Base-by-base conservation (phyloP, 2,329 filamentous ascomycete genomes). In the Pestalotiopsis sp. region DNA sequence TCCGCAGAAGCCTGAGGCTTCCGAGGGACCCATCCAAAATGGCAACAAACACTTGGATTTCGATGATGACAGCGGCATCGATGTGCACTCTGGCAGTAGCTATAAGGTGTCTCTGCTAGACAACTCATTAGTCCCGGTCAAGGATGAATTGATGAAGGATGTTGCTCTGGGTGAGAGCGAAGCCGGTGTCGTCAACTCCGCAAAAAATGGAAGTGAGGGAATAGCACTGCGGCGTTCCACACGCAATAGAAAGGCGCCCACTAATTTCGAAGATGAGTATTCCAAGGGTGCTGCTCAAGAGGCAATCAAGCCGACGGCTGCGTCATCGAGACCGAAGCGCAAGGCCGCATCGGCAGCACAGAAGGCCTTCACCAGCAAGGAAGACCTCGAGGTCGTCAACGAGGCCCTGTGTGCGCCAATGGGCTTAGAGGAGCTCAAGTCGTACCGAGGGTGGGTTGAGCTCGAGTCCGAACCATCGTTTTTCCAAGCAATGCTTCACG, bases 391-490 rank as follows among this genome's bases (percentile, higher is more conserved):
- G 7, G 77, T 86, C 2, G 79, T 87, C 36, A 78, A 82, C 9
- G 80, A 84, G 57, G 78, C 84, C 1, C 78, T 89, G 68, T 80
- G 80, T 49, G 84, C 27, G n/a, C 66, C 84, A 12, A 82, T 88
- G 68, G 81, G 80, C 3, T 75, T 79, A 5, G 79, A 85, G 38
- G 89, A 92, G 73, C 84, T 86, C 27, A 79, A 85, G 31, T 84
- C 85, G 38, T 94, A 91, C 89, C 84, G 88, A 64, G 91, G 92
- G 27, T 95, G 92, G 90, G 87, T 91, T 68, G 94, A 98, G 76
- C 86, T 98, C 64, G 94, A 97, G 80, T 97, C 94, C 6, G 94
- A 98, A 71, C 95, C 95, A 7, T 93, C 89, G 36, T 91, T 95
- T 74, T 98, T 98, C 83, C 96, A 94, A 75, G 89, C 90, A 52